Evolutionary conservation across 371 early-diverging fungal genomes (phyloP).

Genomic region (Rhizopus stolonifer): DNA sequence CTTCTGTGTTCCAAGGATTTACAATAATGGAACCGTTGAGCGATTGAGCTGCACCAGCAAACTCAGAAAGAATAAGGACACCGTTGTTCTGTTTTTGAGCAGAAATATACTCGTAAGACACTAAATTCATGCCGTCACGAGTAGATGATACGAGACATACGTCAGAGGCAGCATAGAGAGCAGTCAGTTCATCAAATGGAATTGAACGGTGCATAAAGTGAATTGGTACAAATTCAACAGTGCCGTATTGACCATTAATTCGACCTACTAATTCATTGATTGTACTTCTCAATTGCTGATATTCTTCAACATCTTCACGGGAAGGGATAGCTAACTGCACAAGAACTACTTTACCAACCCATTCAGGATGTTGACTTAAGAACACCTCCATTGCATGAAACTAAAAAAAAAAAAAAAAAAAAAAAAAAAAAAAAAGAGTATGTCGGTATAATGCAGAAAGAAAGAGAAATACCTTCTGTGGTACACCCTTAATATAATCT

Average conservation of each 20-base stretch:
- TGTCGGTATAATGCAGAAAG: too few species aligned
- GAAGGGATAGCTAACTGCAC: slow-evolving; percentile 99
- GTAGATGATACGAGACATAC: slow-evolving; percentile 97
- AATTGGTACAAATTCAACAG: slow-evolving; percentile 96
- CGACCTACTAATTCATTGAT: slow-evolving; percentile 96
- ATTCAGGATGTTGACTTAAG: slow-evolving; percentile 88
- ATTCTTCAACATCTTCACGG: slow-evolving; percentile 96
- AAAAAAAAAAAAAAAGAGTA: too few species aligned
- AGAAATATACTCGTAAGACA: slow-evolving; percentile 96
- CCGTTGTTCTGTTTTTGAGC: slow-evolving; percentile 94
- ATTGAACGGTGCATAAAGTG: slow-evolving; percentile 98
- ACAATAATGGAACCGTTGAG: slow-evolving; percentile 95
- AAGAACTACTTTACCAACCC: slow-evolving; percentile 91
- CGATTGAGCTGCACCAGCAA: slow-evolving; percentile 99
- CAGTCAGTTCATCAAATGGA: slow-evolving; percentile 91
- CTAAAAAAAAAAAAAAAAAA: slow-evolving; percentile 45
- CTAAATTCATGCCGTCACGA: slow-evolving; percentile 99
- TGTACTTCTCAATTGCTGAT: slow-evolving; percentile 84
- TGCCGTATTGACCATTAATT: slow-evolving; percentile 93
- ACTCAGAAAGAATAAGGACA: slow-evolving; percentile 95
- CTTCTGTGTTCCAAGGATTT: slow-evolving; percentile 99
- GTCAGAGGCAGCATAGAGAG: slow-evolving; percentile 96
- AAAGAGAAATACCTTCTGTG: slow-evolving; percentile 85
- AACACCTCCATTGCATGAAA: slow-evolving; percentile 96
- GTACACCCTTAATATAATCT: slow-evolving; percentile 99